Evolutionary conservation across 1,284 basidiomycete genomes (phyloP), one percentile per base, ranked within the genome.

Genomic region (Trichosporon sp.): DNA sequence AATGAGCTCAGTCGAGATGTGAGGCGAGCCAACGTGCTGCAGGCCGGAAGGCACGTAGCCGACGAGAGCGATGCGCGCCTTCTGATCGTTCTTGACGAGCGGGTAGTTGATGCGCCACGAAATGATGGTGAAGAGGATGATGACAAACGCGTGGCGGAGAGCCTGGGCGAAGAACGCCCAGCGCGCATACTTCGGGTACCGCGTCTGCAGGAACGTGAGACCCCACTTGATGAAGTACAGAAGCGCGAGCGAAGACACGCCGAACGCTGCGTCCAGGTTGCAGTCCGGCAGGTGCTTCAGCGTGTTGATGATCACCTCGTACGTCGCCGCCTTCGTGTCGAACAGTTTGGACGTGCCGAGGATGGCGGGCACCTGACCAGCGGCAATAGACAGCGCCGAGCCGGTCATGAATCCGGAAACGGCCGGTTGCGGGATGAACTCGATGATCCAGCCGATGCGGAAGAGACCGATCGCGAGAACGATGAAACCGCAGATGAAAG

Each of bases 391-490:
- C 83, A 96, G 89, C 31, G 94, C 93, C 27, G 91, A 93, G 32
- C 93, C 93, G 0, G 86, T 86, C 86, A 87, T 87, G 83, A 87
- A 98, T 15, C 94, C 95, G 72, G 92, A 92, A 47, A 98, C 92
- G 7, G 95, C 95, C 0, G 94, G 82, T 70, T 82, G 81, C 64
- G 82, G 93, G 51, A 84, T 98, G 80, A 98, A 96, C 81, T 98
- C 96, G 70, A 98, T 90, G 62, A 99, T 85, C 92, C 95, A 97
- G 0, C 96, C 96, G 6, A 98, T 78, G 31, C 96, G 88, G 3
- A 99, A 85, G n/a, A 98, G 84, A 68, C 97, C 96, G 58, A 99
- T 90, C 44, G 87, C 92, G 47, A 98, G 88, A n/a, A 93, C 91
- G 80, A 97, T 93, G 81, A 95, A 92, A 47, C 96, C 96, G 80